Evolutionary conservation across 2,329 filamentous ascomycete genomes (phyloP).

Genomic region (Beauveria brongniartii): DNA sequence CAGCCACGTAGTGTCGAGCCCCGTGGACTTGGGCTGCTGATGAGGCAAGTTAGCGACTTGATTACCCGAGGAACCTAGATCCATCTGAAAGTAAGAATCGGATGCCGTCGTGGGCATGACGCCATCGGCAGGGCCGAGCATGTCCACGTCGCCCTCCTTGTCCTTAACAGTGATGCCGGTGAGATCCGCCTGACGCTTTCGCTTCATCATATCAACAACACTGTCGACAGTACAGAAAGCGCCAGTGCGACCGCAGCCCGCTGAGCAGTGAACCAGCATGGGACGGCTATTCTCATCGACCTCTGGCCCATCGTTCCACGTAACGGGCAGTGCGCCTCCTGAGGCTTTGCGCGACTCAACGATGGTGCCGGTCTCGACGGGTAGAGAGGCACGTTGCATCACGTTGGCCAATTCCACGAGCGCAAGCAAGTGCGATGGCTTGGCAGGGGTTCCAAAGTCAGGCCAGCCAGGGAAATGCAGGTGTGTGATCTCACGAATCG

Average conservation of each 20-base stretch:
- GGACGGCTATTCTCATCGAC: constrained; percentile 49
- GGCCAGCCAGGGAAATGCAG: constrained; percentile 96
- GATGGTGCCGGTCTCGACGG: constrained; percentile 34
- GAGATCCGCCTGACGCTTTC: constrained; percentile 49
- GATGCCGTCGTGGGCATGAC: constrained; percentile 20
- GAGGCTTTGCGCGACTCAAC: constrained; percentile 21
- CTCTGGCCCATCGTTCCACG: constrained; percentile 54
- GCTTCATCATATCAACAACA: constrained; percentile 92
- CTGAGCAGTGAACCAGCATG: constrained; percentile 89
- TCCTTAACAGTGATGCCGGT: constrained; percentile 16
- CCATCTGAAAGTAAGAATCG: constrained; percentile 10
- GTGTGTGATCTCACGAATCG: constrained; percentile 88
- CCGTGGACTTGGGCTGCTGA: neutral
- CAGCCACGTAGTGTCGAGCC: constrained; percentile 55
- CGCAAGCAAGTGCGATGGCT: constrained; percentile 77
- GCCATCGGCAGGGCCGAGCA: constrained; percentile 27
- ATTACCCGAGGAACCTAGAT: neutral
- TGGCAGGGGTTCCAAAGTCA: constrained; percentile 87
- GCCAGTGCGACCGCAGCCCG: constrained; percentile 89
- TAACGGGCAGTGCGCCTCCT: constrained; percentile 25
- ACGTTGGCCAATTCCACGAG: constrained; percentile 82
- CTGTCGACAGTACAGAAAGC: constrained; percentile 96
- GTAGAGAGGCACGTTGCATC: constrained; percentile 54
- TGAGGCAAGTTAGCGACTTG: constrained; percentile 3
- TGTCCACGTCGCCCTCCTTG: constrained; percentile 38